phyloP scores from a whole-genome alignment of 495 filamentous ascomycete genomes.

The Friedmanniomyces simplex region DNA sequence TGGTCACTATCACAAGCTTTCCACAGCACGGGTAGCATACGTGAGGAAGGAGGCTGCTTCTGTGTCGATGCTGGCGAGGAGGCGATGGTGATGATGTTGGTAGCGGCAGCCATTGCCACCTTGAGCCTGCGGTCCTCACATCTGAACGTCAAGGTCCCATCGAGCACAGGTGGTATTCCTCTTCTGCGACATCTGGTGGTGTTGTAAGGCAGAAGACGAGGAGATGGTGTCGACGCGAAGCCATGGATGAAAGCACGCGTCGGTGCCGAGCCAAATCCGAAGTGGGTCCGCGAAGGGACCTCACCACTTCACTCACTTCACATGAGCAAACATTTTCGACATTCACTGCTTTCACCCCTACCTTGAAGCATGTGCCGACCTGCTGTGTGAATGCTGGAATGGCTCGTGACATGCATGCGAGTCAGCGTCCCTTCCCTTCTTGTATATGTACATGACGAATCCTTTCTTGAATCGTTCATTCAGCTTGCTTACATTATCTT shows the following conservation, averaged over 20 bases:
- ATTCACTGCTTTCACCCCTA: background rate
- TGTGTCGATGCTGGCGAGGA: background rate
- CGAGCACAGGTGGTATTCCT: too few relatives aligned
- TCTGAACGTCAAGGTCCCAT: background rate
- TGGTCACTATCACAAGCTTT: background rate
- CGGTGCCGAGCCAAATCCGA: background rate
- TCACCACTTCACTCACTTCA: background rate
- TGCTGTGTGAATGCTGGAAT: too few relatives aligned
- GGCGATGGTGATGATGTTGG: slow-evolving; percentile 1
- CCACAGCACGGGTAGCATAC: slow-evolving; percentile 14
- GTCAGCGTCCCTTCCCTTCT: too few relatives aligned
- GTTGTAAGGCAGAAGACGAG: too few relatives aligned
- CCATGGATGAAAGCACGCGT: background rate
- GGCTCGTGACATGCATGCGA: too few relatives aligned
- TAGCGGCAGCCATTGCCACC: slow-evolving; percentile 1
- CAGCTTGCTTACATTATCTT: background rate
- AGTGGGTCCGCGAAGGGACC: background rate
- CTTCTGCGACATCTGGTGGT: too few relatives aligned
- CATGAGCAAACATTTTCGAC: background rate
- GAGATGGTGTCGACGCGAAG: too few relatives aligned
- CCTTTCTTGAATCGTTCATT: too few relatives aligned
- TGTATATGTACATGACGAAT: too few relatives aligned
- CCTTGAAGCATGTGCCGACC: background rate
- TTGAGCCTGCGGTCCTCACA: background rate
- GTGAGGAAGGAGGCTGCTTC: slow-evolving; percentile 24